Evolutionary conservation across 495 filamentous ascomycete species (phyloP), one percentile per base, ranked within the genome.

Genomic region (Podospora didyma): DNA sequence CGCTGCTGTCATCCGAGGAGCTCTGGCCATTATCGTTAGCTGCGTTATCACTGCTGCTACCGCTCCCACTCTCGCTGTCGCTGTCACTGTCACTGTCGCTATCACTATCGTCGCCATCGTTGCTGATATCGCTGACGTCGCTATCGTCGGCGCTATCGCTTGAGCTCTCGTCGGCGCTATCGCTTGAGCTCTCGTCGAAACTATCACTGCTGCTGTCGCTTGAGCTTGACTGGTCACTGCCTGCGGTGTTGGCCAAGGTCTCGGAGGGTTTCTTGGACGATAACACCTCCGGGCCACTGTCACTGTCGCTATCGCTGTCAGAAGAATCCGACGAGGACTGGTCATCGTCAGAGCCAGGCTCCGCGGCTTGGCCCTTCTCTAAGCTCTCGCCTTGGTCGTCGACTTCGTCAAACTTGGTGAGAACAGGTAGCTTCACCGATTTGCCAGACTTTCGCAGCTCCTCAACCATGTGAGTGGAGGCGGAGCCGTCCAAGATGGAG

Each of bases 401-500:
- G n/a, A 14, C 39, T 42, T 42, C 39, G 12, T 73, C 73, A 19
- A 70, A 71, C 21, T 64, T 64, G 10, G 58, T 70, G 41, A 70
- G 68, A 1, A 73, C 63, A 12, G 65, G 70, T 3, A 59, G 35
- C 58, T 72, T 59, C 45, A 63, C 63, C 55, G 59, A 44, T 53
- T 63, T 57, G 37, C 66, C 69, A 0, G 58, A 57, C 49, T 61
- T 61, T 20, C 63, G 61, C 42, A 67, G 67, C 2, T 56, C 42
- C 17, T 64, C 63, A 12, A 62, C 75, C 67, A 75, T 75, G 31
- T 72, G 65, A 11, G 49, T 54, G 16, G 74, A 54, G 17, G 75
- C 73, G 9, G 69, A 73, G 1, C 75, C 73, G 14, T 69, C 73
- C 16, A 72, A 57, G 39, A 81, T 76, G 7, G 79, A 79, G 11